Percentiles rank a stretch among this genome's conserved stretches.
These are phyloP conservation scores for Pythium insidiosum DNA, from an alignment of 352 stramenopile genomes.

Conservation along the genomic window DNA sequence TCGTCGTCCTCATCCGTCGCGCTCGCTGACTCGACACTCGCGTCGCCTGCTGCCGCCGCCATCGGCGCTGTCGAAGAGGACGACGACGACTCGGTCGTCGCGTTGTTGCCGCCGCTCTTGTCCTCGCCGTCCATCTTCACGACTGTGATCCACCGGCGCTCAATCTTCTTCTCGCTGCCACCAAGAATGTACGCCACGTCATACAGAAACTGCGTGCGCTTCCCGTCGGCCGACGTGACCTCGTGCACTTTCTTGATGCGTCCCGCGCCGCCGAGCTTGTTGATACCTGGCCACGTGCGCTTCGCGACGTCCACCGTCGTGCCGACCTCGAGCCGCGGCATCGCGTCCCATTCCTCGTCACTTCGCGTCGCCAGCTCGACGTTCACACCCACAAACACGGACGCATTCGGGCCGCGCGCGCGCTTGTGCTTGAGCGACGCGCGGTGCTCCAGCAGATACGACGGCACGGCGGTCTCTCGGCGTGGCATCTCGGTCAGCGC, in stretches of 20 bases:
- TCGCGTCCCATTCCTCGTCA: constrained; percentile 34
- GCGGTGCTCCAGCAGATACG: constrained; percentile 42
- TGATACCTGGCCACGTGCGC: constrained; percentile 82
- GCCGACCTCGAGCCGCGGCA: constrained; percentile 35
- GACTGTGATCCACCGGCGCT: constrained; percentile 72
- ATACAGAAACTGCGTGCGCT: constrained; percentile 45
- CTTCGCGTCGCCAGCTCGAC: constrained; percentile 22
- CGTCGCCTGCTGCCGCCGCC: not conserved
- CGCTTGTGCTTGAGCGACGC: constrained; percentile 43
- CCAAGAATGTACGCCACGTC: constrained; percentile 68
- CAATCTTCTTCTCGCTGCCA: constrained; percentile 68
- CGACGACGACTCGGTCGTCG: constrained; percentile 7
- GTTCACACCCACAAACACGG: constrained; percentile 35
- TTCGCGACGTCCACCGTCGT: constrained; percentile 69
- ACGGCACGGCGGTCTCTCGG: constrained; percentile 26
- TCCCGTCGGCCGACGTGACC: constrained; percentile 15
- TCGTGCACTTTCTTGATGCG: constrained; percentile 59
- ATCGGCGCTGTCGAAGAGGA: not conserved
- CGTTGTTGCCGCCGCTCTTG: constrained; percentile 7
- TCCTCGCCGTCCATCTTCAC: constrained; percentile 21
- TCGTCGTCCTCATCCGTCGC: not conserved
- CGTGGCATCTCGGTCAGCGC: constrained; percentile 6
- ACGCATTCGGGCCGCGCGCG: constrained; percentile 34
- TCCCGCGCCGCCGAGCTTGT: constrained; percentile 73
- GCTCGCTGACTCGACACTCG: not conserved